Evolutionary conservation across 352 stramenopile genomes (phyloP).

Genomic region (Aphanomyces astaci): DNA sequence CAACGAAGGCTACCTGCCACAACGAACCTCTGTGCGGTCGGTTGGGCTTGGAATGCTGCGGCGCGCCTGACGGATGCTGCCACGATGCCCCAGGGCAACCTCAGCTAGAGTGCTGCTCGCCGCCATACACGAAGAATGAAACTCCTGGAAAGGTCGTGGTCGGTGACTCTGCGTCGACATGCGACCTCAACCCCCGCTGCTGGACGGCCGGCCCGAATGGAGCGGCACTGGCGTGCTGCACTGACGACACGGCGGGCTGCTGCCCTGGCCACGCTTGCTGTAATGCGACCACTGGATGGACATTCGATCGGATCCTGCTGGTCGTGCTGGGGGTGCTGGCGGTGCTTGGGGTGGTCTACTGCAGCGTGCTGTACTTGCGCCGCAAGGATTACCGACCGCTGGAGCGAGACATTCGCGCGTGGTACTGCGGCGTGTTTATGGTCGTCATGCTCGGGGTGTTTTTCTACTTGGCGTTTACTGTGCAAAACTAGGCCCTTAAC

Average conservation of each 20-base stretch:
- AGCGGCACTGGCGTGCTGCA: constrained; percentile 31
- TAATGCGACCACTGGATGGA: neutral
- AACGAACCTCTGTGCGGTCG: constrained; percentile 18
- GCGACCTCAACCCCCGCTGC: constrained; percentile 24
- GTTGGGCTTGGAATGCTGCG: constrained; percentile 27
- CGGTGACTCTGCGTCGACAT: constrained; percentile 16
- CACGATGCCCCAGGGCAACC: constrained; percentile 35
- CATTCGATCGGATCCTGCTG: constrained; percentile 31
- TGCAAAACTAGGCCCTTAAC: constrained; percentile 27
- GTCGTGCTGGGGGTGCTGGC: constrained; percentile 34
- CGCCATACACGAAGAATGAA: constrained; percentile 24
- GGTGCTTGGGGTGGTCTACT: constrained; percentile 37
- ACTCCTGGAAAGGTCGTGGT: neutral
- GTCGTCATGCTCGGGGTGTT: constrained; percentile 58
- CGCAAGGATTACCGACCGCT: constrained; percentile 59
- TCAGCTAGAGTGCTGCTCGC: constrained; percentile 55
- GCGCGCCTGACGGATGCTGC: constrained; percentile 31
- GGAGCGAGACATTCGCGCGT: constrained; percentile 47
- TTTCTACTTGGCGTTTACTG: constrained; percentile 49
- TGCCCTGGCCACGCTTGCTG: constrained; percentile 29
- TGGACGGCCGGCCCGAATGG: constrained; percentile 26
- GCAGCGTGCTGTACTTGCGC: constrained; percentile 47
- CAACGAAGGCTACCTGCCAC: too few relatives aligned
- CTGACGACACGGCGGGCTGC: constrained; percentile 22
- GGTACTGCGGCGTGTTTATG: constrained; percentile 54